Percentiles rank a stretch among this genome's conserved stretches.
Evolutionary conservation across 192 early-diverging fungal species (phyloP).

Genomic region (Coemansia sp.): DNA sequence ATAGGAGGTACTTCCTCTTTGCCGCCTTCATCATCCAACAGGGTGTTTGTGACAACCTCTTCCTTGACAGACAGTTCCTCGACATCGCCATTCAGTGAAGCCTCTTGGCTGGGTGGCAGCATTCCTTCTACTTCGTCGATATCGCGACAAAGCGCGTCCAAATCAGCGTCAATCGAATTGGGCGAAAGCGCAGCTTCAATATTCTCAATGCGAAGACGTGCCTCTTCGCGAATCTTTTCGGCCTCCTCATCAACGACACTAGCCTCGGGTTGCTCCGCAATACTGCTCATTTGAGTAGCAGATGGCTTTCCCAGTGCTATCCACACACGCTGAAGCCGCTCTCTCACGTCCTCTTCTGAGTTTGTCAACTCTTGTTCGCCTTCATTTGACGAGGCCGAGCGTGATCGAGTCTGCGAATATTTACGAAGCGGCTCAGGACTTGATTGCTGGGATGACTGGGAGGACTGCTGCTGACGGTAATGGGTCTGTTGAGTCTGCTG

Average conservation of each 20-base stretch:
- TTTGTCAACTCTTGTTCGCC: slow-evolving; percentile 25
- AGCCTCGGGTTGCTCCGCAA: slow-evolving; percentile 15
- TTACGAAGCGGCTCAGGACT: slow-evolving; percentile 21
- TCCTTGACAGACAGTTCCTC: background rate
- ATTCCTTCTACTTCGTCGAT: slow-evolving; percentile 37
- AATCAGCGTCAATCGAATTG: slow-evolving; percentile 15
- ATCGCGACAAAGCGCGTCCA: slow-evolving; percentile 28
- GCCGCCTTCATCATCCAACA: background rate
- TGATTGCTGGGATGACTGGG: slow-evolving; percentile 25
- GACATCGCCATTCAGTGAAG: slow-evolving; percentile 7
- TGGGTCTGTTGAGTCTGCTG: background rate
- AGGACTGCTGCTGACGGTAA: slow-evolving; percentile 2
- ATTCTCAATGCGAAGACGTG: slow-evolving; percentile 13
- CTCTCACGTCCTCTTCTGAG: slow-evolving; percentile 43
- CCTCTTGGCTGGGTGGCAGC: slow-evolving; percentile 27
- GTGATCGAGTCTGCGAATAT: slow-evolving; percentile 10
- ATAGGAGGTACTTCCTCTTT: background rate
- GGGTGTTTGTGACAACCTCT: background rate
- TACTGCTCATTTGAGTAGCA: slow-evolving; percentile 1
- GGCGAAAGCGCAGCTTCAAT: slow-evolving; percentile 20
- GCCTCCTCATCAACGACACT: background rate
- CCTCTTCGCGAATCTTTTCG: slow-evolving; percentile 7
- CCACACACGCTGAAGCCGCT: slow-evolving; percentile 37
- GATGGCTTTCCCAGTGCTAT: slow-evolving; percentile 16
- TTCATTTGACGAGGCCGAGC: slow-evolving; percentile 24